Evolutionary conservation across 805 yeast genomes (phyloP).

Genomic region (Zygosaccharomyces bisporus): DNA sequence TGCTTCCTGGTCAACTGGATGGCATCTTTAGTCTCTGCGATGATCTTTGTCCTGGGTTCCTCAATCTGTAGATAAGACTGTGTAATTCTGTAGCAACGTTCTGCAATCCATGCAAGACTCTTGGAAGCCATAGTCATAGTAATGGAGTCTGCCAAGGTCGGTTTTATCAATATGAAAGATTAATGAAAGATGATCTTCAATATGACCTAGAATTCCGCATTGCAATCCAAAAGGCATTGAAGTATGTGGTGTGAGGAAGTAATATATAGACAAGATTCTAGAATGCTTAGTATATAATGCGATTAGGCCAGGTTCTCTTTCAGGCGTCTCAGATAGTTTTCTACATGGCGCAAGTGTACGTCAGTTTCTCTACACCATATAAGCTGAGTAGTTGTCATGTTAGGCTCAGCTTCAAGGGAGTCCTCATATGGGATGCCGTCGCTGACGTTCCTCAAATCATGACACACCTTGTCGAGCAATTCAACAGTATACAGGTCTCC

Average conservation of each 20-base stretch:
- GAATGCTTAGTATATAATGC: too few relatives aligned
- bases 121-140: neutral
- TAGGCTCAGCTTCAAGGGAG: slow-evolving; percentile 4
- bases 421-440: slow-evolving; percentile 25
- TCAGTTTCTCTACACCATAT: slow-evolving; percentile 31
- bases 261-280: neutral
- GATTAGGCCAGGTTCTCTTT: slow-evolving; percentile 20
- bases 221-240: slow-evolving; percentile 1
- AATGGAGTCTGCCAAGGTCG: too few relatives aligned
- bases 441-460: slow-evolving; percentile 21
- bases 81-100: slow-evolving; percentile 29
- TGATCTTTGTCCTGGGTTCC: slow-evolving; percentile 13
- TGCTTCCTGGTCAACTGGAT: slow-evolving; percentile 23
- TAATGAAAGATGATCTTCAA: too few relatives aligned
- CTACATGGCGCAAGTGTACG: slow-evolving; percentile 19
- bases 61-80: slow-evolving; percentile 23
- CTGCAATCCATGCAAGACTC: slow-evolving; percentile 20
- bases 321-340: slow-evolving; percentile 23
- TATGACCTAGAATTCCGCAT: neutral
- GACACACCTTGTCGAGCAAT: slow-evolving; percentile 21
- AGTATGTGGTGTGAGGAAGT: slow-evolving; percentile 6
- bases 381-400: slow-evolving; percentile 14
- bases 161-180: too few relatives aligned
- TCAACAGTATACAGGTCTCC: slow-evolving; percentile 33
- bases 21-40: slow-evolving; percentile 31